These are phyloP conservation scores for Solanum hybrid DNA, from an alignment of 305 asterid species.

Conservation along the genomic window DNA sequence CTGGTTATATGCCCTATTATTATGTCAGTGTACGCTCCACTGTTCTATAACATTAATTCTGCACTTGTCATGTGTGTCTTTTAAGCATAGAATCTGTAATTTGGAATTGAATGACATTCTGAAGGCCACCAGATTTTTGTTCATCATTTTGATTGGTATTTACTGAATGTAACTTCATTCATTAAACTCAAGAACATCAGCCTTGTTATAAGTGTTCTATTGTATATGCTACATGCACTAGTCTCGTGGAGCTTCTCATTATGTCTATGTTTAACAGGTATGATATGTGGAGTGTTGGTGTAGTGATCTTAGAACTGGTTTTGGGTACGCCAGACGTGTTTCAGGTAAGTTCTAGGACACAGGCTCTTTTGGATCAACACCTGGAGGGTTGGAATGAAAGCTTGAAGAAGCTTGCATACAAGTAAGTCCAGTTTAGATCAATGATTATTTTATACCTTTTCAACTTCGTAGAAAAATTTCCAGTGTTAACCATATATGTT, in stretches of 20 bases:
- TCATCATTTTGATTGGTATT: not conserved
- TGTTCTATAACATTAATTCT: not conserved
- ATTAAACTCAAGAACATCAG: not conserved
- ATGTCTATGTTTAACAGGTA: slow-evolving; percentile 47
- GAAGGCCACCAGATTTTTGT: not conserved
- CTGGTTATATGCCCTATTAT: not conserved
- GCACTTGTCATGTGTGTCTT: not conserved
- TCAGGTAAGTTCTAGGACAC: slow-evolving; percentile 73
- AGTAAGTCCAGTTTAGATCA: slow-evolving; percentile 34
- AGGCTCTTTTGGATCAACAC: slow-evolving; percentile 85
- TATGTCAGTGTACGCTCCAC: not conserved
- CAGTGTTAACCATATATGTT: not conserved
- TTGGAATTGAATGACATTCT: slow-evolving; percentile 1
- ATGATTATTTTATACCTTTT: not conserved
- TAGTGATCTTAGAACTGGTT: slow-evolving; percentile 81
- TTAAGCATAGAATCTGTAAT: not conserved
- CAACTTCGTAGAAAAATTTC: not conserved
- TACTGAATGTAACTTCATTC: not conserved
- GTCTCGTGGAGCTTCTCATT: not conserved
- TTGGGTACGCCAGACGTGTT: slow-evolving; percentile 93
- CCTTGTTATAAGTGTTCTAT: not conserved
- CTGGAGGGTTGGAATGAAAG: slow-evolving; percentile 87
- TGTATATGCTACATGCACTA: not conserved
- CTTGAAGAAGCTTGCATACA: slow-evolving; percentile 90
- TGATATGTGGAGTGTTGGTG: slow-evolving; percentile 99